These are phyloP conservation scores for Hymenoscyphus linearis DNA, from an alignment of 2,329 filamentous ascomycete genomes.

Conservation along the genomic window DNA sequence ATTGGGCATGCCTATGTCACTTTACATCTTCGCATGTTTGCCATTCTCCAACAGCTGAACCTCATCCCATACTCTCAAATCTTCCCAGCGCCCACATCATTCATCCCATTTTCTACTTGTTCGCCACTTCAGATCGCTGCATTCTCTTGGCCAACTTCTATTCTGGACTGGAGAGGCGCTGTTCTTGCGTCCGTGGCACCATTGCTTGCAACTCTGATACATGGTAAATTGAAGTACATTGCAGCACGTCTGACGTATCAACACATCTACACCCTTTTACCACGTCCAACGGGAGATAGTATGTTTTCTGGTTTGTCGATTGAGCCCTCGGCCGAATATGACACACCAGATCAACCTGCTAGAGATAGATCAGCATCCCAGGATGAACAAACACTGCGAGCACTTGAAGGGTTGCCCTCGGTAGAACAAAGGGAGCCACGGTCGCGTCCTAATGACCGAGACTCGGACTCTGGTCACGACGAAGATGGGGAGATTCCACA, in stretches of 20 bases:
- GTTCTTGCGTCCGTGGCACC: constrained; percentile 21
- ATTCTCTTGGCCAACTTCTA: constrained; percentile 6
- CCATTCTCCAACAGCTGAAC: constrained; percentile 30
- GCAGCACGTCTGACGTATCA: constrained; percentile 25
- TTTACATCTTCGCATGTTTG: constrained; percentile 29
- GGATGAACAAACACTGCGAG: constrained; percentile 28
- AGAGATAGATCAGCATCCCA: constrained; percentile 13
- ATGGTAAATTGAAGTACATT: constrained; percentile 23
- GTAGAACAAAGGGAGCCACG: constrained; percentile 15
- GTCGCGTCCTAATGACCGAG: constrained; percentile 11
- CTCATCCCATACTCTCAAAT: constrained; percentile 22
- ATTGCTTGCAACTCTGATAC: constrained; percentile 22
- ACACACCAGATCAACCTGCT: constrained; percentile 18
- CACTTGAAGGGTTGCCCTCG: constrained; percentile 28
- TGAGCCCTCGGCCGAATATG: constrained; percentile 20
- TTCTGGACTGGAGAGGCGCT: constrained; percentile 17
- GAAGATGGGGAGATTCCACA: constrained; percentile 30
- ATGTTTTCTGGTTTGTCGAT: constrained; percentile 24
- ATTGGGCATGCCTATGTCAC: constrained; percentile 22
- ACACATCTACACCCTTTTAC: constrained; percentile 28
- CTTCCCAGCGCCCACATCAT: constrained; percentile 24
- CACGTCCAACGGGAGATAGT: constrained; percentile 28
- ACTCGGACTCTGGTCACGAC: constrained; percentile 25
- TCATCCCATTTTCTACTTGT: constrained; percentile 26
- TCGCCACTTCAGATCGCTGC: constrained; percentile 25